Base-by-base conservation (phyloP, 2,329 filamentous ascomycete species). In the Venturia oleaginea region DNA sequence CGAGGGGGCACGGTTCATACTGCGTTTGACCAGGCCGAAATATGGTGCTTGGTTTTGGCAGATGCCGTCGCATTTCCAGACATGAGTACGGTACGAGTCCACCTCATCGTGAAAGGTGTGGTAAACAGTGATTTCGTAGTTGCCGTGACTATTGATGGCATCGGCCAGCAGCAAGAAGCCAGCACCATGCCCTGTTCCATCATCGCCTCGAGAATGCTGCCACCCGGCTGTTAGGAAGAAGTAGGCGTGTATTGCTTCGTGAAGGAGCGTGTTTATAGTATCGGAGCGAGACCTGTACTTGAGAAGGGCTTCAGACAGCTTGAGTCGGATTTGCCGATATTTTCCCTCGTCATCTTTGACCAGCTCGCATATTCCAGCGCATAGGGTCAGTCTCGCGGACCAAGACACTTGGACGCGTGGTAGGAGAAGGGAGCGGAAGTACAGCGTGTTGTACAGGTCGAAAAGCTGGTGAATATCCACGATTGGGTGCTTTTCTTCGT, bases 31-130 rank as follows among this genome's bases (percentile, higher is more conserved):
- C 2, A 78, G 67, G 0, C 77, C 77, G 67, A 78, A 79, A 68
- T 72, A 78, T 2, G 77, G 77, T 8, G 76, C 69, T 61, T 67
- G 70, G 4, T 64, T 64, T 60, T 70, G 72, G 66, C 77, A 79
- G 15, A 72, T 72, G 10, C 77, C 77, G 63, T 76, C 68, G 65
- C 77, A 79, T 65, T 76, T 72, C 77, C 77, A 79, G 30, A 79
- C 68, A 67, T 79, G 77, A 8, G 76, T 79, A 22, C 77, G 71
- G 65, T 76, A 79, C 68, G 74, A 77, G 24, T 79, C 76, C 15
- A 79, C 77, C 67, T 79, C 77, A 43, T 79, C 76, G 65, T 79
- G 77, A 63, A 79, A 79, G 3, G 74, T 76, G 67, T 79, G 77
- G 65, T 72, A 79, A 13, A 79, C 69, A 37, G 76, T 77, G 32